Evolutionary conservation across 331 rosid species (phyloP), one percentile per base, ranked within the genome.

Genomic region (Pyracantha coccinea): DNA sequence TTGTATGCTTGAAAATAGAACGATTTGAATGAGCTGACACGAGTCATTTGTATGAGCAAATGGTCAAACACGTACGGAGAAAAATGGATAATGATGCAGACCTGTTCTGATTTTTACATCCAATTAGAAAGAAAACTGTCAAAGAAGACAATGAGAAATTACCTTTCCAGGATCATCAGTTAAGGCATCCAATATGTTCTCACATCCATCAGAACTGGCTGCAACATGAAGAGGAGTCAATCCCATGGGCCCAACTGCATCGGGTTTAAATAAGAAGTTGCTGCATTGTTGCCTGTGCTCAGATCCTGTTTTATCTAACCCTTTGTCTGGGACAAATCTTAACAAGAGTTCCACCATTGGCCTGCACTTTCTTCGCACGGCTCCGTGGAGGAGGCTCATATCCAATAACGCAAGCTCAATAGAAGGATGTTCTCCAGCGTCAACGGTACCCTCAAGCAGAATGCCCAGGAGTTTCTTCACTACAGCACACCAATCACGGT

Each of bases 171-270:
- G 97, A 79, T 91, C 97, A 68, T 89, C 75, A 4, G 88, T 91
- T 74, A 91, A 81, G 20, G 94, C 93, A 81, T 91, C 97, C 72
- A 91, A 77, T 13, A 92, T 81, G 61, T 78, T 85, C 81, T 88
- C 96, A 1, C 75, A 88, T 69, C 89, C 96, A 73, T 78, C 84
- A 58, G 77, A 85, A 66, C 97, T 82, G 32, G 97, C 96, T 15
- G 92, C 93, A 67, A 92, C 83, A 84, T 92, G 97, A 57, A 92
- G 93, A 47, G 97, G 96, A 63, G 97, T 92, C 86, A 92, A 82
- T 33, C 96, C 96, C 38, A 89, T 88, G 38, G 91, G 93, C 29
- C 93, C 96, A 35, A 73, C 44, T 1, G 72, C 57, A 69, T 92
- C 90, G 14, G 97, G 96, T 80, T 81, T 85, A 75, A 92, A 92